Base-by-base conservation (phyloP, 768 basidiomycete genomes). In the Russula emetica region DNA sequence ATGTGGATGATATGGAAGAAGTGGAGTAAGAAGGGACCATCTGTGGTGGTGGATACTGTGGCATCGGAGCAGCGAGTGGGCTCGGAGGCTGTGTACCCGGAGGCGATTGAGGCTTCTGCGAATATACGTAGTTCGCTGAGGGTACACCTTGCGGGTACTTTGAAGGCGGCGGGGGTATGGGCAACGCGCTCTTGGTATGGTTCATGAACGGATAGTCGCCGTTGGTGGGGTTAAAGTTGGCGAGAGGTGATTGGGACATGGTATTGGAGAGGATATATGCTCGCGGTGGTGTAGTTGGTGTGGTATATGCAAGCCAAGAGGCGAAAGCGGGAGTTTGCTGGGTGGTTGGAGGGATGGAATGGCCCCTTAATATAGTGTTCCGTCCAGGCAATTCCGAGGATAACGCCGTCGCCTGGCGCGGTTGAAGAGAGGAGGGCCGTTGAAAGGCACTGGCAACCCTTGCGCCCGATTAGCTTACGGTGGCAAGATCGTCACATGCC, bases 161-260 rank as follows among this genome's bases (percentile, higher is more conserved):
- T 1, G 83, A 82, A 24, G 82, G 82, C 32, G 71, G 70, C 11
- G 81, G 78, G 57, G 82, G 78, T 59, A 72, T 73, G 34, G 77
- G 74, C 30, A 73, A 56, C n/a, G 72, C 61, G 30, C 73, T 71
- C 49, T 73, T 72, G 68, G 68, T 70, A 22, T 67, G 56, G 70
- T 77, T 75, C 44, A 82, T 85, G 77, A 85, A 86, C 11, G 83
- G 82, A 71, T 86, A 83, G 22, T 77, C 78, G 24, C 80, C 81
- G 69, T 82, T 81, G 45, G n/a, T n/a, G n/a, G 84, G 84, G 75
- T 86, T 76, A 69, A 86, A 80, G 24, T 75, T 73, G 49, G 7
- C 13, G 68, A 74, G 73, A 28, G 69, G 61, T 42, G 72, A 69
- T 36, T 71, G 67, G 55, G 75, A 70, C 73, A 74, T 74, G 58